Percentiles rank a stretch among this genome's conserved stretches.
Evolutionary conservation across 225 moss, liverwort and hornwort genomes (phyloP).

Genomic region (Ulota crispa): DNA sequence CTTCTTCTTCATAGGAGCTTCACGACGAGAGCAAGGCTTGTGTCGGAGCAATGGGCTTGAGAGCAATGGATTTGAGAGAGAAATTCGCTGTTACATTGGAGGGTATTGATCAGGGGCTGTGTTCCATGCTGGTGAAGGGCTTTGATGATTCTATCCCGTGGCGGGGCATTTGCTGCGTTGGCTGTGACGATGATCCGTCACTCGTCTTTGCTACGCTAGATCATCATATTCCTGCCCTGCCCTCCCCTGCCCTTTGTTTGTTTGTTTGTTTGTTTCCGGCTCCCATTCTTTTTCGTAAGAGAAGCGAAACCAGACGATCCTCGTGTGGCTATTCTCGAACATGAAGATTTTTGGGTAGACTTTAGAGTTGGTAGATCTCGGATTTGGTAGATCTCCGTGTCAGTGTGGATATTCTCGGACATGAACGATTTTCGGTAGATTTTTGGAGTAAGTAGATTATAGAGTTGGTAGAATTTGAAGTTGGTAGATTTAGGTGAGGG

Average conservation of each 20-base stretch:
- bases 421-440: too few relatives aligned
- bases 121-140: neutral
- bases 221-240: neutral
- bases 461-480: neutral
- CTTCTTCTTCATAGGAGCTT: neutral
- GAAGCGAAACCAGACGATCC: neutral
- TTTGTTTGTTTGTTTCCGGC: neutral
- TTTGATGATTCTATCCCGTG: constrained; percentile 11
- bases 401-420: neutral
- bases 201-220: neutral
- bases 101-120: neutral
- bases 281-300: neutral
- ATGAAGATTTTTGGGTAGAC: too few relatives aligned
- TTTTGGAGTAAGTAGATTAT: rapidly evolving
- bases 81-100: neutral
- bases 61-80: neutral
- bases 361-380: too few relatives aligned
- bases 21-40: neutral
- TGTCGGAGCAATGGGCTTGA: neutral
- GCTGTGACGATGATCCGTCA: constrained; percentile 14
- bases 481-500: neutral
- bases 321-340: neutral
- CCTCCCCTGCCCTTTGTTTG: neutral
- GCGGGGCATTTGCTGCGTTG: neutral
- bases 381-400: too few relatives aligned